These are phyloP conservation scores for Pilasporangium apinafurcum DNA, from an alignment of 352 stramenopile species.

Conservation along the genomic window DNA sequence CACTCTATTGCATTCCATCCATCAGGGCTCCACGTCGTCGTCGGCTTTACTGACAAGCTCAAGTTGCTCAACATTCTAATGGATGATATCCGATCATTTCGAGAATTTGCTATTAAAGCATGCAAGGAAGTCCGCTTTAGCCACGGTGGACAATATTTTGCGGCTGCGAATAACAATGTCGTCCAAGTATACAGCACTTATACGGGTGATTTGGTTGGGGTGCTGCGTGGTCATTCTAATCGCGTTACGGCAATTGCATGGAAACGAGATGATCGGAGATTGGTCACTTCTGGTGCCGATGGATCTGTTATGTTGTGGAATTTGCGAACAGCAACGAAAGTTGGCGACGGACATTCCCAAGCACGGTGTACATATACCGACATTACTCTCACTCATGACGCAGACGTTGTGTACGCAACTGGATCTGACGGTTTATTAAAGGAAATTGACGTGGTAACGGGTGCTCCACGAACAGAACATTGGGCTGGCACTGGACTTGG, in stretches of 20 bases:
- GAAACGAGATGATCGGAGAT: constrained; percentile 70
- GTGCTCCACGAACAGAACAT: constrained; percentile 48
- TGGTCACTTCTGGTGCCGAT: constrained; percentile 73
- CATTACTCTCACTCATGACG: constrained; percentile 46
- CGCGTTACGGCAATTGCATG: constrained; percentile 74
- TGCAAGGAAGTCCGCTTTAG: constrained; percentile 90
- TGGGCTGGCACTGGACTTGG: constrained; percentile 50
- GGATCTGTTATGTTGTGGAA: constrained; percentile 78
- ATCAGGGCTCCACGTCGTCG: constrained; percentile 81
- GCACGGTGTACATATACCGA: constrained; percentile 71
- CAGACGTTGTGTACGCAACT: constrained; percentile 81
- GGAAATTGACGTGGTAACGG: constrained; percentile 79
- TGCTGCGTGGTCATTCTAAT: constrained; percentile 79
- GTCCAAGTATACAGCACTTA: constrained; percentile 85
- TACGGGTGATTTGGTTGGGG: constrained; percentile 59
- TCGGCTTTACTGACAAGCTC: constrained; percentile 92
- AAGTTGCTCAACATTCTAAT: constrained; percentile 93
- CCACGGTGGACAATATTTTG: constrained; percentile 88
- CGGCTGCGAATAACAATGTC: constrained; percentile 84
- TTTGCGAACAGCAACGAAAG: constrained; percentile 59
- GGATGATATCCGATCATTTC: constrained; percentile 89
- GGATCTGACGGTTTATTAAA: constrained; percentile 89
- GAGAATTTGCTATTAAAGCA: constrained; percentile 89
- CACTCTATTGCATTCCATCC: constrained; percentile 89
- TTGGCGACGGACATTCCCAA: constrained; percentile 74